Evolutionary conservation across 1,284 basidiomycete species (phyloP), one percentile per base, ranked within the genome.

Genomic region (Austropuccinia psidii): DNA sequence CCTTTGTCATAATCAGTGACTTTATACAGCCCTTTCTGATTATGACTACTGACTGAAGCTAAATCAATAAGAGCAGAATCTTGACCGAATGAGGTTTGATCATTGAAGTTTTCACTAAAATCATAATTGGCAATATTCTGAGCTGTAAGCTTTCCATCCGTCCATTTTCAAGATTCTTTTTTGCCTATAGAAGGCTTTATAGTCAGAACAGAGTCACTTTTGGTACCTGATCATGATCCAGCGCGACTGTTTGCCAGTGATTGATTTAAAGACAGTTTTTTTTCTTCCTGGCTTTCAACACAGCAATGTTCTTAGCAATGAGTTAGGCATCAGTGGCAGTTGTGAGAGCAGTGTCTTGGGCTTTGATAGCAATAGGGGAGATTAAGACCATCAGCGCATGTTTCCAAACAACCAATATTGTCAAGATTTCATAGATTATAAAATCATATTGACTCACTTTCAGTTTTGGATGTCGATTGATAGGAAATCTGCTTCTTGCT

Each of bases 121-220:
- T 98, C 93, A 55, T 98, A 85, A 41, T 88, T 87, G 0, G 88
- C 90, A 88, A 96, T 94, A 76, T 96, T 92, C 24, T 85, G 84
- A 76, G 91, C 89, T 1, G 86, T 88, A 1, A 86, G 86, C 76
- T 88, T 85, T 75, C 78, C 78, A 57, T 93, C 87, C 21, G 89
- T 92, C 95, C 95, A 98, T 82, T 92, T 96, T 52, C 95, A 88
- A 81, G 90, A 90, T 24, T 85, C 80, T 82, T 98, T 98, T 5
- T 86, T 80, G 76, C 85, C 88, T 47, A 31, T 21, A 50, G 35
- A 54, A n/a, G n/a, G n/a, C 24, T 55, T 55, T 39, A 31, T 47
- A 33, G 41, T 43, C 33, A 43, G n/a, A 21, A 43, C 29, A 47
- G 52, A 57, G 15, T 69, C 66, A 7, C 52, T 69, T 31, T 69